These are phyloP conservation scores for Vitis rotundifolia DNA, from an alignment of 164 flowering plant species.

Conservation along the genomic window DNA sequence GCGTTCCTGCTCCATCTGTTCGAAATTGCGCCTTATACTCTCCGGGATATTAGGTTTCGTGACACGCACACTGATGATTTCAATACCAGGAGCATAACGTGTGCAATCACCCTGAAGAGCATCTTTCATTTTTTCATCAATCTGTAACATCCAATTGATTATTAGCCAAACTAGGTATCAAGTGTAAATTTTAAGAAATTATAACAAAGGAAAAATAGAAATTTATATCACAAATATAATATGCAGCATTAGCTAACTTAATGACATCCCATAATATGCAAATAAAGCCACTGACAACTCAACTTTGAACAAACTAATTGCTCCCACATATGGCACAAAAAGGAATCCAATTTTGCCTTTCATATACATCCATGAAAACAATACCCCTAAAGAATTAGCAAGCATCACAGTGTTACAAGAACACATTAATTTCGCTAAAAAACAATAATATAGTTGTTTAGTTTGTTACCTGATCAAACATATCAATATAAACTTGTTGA, in stretches of 20 bases:
- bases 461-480: slow-evolving; percentile 82
- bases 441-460: neutral
- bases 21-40: slow-evolving; percentile 76
- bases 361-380: neutral
- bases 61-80: slow-evolving; percentile 86
- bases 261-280: neutral
- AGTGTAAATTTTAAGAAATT: neutral
- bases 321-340: no score
- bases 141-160: slow-evolving; percentile 41
- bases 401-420: no score
- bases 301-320: no score
- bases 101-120: slow-evolving; percentile 95
- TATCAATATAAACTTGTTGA: slow-evolving; percentile 95
- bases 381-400: no score
- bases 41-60: slow-evolving; percentile 90
- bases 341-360: neutral
- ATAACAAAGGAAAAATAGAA: neutral
- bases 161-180: neutral
- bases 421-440: no score
- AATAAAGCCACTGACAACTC: neutral
- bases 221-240: neutral
- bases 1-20: slow-evolving; percentile 93
- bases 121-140: slow-evolving; percentile 96
- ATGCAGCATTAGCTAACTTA: neutral
- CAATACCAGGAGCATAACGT: slow-evolving; percentile 93